Evolutionary conservation across 371 early-diverging fungal species (phyloP).

Genomic region (Mortierella sp.): DNA sequence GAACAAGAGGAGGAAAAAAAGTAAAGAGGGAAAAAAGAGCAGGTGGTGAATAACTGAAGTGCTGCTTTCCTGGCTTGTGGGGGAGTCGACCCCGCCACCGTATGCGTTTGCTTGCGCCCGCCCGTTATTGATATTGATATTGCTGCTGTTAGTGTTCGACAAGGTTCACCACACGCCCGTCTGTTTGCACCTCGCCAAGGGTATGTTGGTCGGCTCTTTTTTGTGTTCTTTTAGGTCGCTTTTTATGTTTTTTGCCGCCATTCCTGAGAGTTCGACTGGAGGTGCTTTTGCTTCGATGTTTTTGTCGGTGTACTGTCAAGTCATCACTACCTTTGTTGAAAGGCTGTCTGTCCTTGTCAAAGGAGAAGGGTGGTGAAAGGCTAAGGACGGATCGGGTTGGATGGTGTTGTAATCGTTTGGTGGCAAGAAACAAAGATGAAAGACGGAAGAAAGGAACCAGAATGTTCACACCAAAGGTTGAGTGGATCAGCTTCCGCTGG

Average conservation of each 20-base stretch:
- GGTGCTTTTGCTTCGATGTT: neutral
- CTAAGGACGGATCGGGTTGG: neutral
- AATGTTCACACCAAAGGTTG: neutral
- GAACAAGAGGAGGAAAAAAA: neutral
- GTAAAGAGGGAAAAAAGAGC: too few species aligned
- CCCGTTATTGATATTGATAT: neutral
- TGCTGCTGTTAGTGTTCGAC: neutral
- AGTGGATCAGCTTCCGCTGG: neutral
- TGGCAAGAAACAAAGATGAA: neutral
- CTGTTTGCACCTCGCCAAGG: neutral
- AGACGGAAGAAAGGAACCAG: neutral
- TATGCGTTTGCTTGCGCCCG: too few species aligned
- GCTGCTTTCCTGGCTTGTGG: too few species aligned
- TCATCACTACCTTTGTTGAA: neutral
- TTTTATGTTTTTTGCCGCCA: constrained; percentile 13
- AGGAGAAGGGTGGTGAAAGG: neutral
- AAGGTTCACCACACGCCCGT: neutral
- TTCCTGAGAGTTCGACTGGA: neutral
- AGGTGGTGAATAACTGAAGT: too few species aligned
- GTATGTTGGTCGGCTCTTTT: neutral
- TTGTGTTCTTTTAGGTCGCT: constrained; percentile 1
- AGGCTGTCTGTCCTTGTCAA: neutral
- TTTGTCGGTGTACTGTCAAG: neutral
- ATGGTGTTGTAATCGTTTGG: neutral
- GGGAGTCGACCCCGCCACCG: too few species aligned